These are phyloP conservation scores for Camptophora hylomeconis DNA, from an alignment of 2,329 filamentous ascomycete genomes.

Conservation along the genomic window DNA sequence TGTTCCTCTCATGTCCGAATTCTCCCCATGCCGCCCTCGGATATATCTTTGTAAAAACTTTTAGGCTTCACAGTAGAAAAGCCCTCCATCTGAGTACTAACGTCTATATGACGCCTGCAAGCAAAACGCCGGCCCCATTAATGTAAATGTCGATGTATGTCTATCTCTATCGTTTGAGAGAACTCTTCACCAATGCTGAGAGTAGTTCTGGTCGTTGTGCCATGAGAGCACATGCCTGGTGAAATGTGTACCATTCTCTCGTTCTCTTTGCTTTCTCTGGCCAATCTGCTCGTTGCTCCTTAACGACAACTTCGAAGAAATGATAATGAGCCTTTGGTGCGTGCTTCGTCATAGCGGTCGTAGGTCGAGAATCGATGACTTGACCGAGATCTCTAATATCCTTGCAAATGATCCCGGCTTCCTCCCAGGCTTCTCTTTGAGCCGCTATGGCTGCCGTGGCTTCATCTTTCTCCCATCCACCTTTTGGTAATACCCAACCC, in stretches of 20 bases:
- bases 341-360: slow-evolving; percentile 36
- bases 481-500: slow-evolving; percentile 94
- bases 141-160: too few species aligned
- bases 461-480: slow-evolving; percentile 95
- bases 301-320: slow-evolving; percentile 69
- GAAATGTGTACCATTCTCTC: slow-evolving; percentile 78
- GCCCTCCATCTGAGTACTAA: too few species aligned
- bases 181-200: slow-evolving; percentile 73
- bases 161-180: slow-evolving; percentile 41
- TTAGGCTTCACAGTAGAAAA: too few species aligned
- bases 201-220: slow-evolving; percentile 71
- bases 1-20: slow-evolving; percentile 3
- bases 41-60: too few species aligned
- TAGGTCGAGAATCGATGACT: slow-evolving; percentile 65
- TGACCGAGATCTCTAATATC: slow-evolving; percentile 76
- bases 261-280: slow-evolving; percentile 87
- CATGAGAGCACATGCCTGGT: slow-evolving; percentile 66
- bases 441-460: slow-evolving; percentile 71
- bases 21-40: slow-evolving; percentile 2
- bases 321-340: slow-evolving; percentile 55
- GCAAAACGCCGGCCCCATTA: too few species aligned
- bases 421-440: slow-evolving; percentile 91
- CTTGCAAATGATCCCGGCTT: slow-evolving; percentile 79
- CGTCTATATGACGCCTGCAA: too few species aligned
- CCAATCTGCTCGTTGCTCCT: slow-evolving; percentile 75